A percentile compares a stretch with the other conserved stretches of the same genome.
Evolutionary conservation across 345 rosid genomes (phyloP).

Genomic region (Noccaea caerulescens): DNA sequence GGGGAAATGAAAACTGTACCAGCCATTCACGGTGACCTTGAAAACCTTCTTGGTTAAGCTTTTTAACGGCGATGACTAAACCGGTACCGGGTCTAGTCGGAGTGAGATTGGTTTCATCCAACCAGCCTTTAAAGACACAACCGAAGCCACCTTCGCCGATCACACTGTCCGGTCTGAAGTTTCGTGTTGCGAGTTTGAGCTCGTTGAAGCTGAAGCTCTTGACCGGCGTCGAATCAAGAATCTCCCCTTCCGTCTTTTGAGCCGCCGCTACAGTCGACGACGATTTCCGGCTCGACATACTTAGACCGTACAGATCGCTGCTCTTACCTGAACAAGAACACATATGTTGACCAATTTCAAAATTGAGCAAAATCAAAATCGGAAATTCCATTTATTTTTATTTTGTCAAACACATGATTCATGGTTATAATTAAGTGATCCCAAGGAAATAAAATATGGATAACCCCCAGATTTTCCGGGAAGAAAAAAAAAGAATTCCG

Average conservation of each 20-base stretch:
- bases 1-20: slow-evolving; percentile 52
- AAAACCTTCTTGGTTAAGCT: slow-evolving; percentile 82
- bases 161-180: slow-evolving; percentile 93
- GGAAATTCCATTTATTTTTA: background rate
- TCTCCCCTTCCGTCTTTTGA: slow-evolving; percentile 89
- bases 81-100: slow-evolving; percentile 89
- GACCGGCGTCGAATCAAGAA: slow-evolving; percentile 67
- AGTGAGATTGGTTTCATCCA: slow-evolving; percentile 68
- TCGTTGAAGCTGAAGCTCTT: slow-evolving; percentile 75
- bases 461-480: background rate
- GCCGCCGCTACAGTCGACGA: slow-evolving; percentile 58
- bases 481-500: background rate
- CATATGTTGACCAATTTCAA: slow-evolving; percentile 3
- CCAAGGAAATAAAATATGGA: slow-evolving; percentile 17
- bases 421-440: background rate
- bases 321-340: slow-evolving; percentile 39
- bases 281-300: slow-evolving; percentile 53
- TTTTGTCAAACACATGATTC: background rate
- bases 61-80: slow-evolving; percentile 84
- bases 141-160: slow-evolving; percentile 98
- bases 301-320: slow-evolving; percentile 45
- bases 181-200: slow-evolving; percentile 76
- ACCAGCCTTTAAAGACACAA: slow-evolving; percentile 95
- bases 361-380: background rate
- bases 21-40: slow-evolving; percentile 99